Evolutionary conservation across 2,329 filamentous ascomycete genomes (phyloP).

Genomic region (Fusarium cicatricum): DNA sequence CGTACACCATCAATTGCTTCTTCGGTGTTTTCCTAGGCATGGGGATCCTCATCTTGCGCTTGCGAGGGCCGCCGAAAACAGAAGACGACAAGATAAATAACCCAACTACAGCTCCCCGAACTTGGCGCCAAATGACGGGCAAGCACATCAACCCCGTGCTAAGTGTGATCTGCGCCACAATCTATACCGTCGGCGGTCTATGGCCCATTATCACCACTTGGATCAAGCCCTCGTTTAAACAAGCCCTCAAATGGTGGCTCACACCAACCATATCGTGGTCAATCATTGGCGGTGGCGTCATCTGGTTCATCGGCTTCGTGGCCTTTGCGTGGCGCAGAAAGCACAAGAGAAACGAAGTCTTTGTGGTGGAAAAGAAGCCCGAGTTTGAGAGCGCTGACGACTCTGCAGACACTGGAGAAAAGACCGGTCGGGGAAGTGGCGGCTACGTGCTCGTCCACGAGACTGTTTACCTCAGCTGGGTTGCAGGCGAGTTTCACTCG

Average conservation of each 20-base stretch:
- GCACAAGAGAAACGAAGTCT: slow-evolving; percentile 44
- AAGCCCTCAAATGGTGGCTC: slow-evolving; percentile 42
- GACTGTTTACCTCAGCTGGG: slow-evolving; percentile 49
- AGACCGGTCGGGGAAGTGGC: slow-evolving; percentile 24
- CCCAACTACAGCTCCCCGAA: slow-evolving; percentile 23
- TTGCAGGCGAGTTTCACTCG: slow-evolving; percentile 42
- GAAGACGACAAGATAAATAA: slow-evolving; percentile 18
- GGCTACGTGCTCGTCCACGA: slow-evolving; percentile 49
- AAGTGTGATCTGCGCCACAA: slow-evolving; percentile 43
- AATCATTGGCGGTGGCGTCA: slow-evolving; percentile 39
- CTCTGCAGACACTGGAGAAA: slow-evolving; percentile 19
- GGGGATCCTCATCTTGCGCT: slow-evolving; percentile 48
- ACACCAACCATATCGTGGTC: slow-evolving; percentile 45
- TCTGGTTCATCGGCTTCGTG: slow-evolving; percentile 49
- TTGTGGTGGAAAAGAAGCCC: slow-evolving; percentile 47
- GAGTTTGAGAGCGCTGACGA: slow-evolving; percentile 45
- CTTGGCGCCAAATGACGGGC: slow-evolving; percentile 46
- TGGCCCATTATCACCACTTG: slow-evolving; percentile 46
- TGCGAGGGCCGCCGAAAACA: slow-evolving; percentile 44
- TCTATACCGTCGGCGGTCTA: slow-evolving; percentile 45
- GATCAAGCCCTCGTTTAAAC: slow-evolving; percentile 38
- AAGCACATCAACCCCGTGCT: slow-evolving; percentile 43
- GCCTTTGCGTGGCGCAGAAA: slow-evolving; percentile 42
- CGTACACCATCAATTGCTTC: slow-evolving; percentile 48
- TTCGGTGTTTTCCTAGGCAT: slow-evolving; percentile 47